Conservation (phyloP, 1,284 basidiomycete genomes). For the Tilletiopsis washingtonensis region DNA sequence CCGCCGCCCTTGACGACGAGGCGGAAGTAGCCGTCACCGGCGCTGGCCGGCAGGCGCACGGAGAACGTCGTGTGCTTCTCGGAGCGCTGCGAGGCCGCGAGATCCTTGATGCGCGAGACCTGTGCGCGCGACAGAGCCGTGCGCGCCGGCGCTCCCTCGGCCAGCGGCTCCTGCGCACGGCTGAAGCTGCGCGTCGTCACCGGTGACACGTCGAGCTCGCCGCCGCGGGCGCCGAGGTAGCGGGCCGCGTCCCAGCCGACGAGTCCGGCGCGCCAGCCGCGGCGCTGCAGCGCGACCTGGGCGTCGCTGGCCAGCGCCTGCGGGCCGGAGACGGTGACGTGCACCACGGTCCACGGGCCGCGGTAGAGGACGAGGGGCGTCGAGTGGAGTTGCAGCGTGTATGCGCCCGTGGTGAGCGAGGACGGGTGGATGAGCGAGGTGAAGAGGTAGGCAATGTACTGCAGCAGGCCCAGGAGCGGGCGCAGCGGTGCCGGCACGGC, state of each 20-base stretch:
- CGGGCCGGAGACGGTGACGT: conserved; percentile 10
- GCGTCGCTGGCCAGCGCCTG: conserved; percentile 9
- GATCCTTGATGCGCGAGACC: background rate
- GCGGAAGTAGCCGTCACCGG: conserved; percentile 35
- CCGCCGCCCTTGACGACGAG: conserved; percentile 8
- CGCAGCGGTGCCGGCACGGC: too few species aligned
- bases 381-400: conserved; percentile 26
- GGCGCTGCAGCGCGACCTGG: conserved; percentile 24
- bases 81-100: conserved; percentile 13
- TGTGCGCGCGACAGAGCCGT: conserved; percentile 10
- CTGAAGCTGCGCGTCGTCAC: conserved; percentile 18
- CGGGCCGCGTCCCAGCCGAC: conserved; percentile 28
- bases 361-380: conserved; percentile 27
- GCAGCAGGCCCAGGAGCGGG: too few species aligned
- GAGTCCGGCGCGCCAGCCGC: conserved; percentile 31
- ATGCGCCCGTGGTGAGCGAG: too few species aligned
- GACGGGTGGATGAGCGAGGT: too few species aligned
- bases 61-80: conserved; percentile 24
- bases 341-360: conserved; percentile 27
- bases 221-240: conserved; percentile 19
- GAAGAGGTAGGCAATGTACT: too few species aligned
- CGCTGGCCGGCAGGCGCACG: conserved; percentile 23
- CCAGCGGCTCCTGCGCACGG: conserved; percentile 1
- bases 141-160: background rate
- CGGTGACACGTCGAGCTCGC: conserved; percentile 8